phyloP scores from a whole-genome alignment of 306 rosid species.

The Lathyrus sativus region DNA sequence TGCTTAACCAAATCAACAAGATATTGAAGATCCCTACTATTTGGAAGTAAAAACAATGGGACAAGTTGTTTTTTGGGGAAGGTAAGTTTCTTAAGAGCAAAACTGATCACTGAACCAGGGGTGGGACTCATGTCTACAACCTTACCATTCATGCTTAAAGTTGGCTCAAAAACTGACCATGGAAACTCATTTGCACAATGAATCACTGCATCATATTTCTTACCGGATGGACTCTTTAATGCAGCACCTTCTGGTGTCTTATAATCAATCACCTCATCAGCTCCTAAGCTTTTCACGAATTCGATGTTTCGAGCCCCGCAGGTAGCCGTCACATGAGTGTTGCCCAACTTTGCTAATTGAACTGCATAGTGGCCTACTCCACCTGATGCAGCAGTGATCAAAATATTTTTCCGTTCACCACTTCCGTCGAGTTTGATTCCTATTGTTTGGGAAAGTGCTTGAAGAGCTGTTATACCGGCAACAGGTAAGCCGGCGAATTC shows the following conservation, averaged over 20 bases:
- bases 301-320: slow-evolving; percentile 80
- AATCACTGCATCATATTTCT: slow-evolving; percentile 66
- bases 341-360: slow-evolving; percentile 82
- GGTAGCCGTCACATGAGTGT: slow-evolving; percentile 77
- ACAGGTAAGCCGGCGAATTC: slow-evolving; percentile 63
- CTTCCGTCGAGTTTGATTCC: slow-evolving; percentile 61
- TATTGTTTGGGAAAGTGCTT: slow-evolving; percentile 55
- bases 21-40: slow-evolving; percentile 51
- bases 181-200: slow-evolving; percentile 61
- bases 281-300: slow-evolving; percentile 67
- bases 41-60: slow-evolving; percentile 52
- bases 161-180: slow-evolving; percentile 77
- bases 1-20: slow-evolving; percentile 68
- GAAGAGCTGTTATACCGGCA: slow-evolving; percentile 72
- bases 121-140: slow-evolving; percentile 63
- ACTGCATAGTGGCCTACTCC: slow-evolving; percentile 86
- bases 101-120: slow-evolving; percentile 41
- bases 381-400: slow-evolving; percentile 87
- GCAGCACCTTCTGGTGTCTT: slow-evolving; percentile 72
- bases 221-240: slow-evolving; percentile 68
- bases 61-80: slow-evolving; percentile 70
- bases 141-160: slow-evolving; percentile 60
- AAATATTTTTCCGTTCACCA: slow-evolving; percentile 50
- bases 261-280: slow-evolving; percentile 82
- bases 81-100: slow-evolving; percentile 57